A percentile compares a stretch with the other conserved stretches of the same genome.
phyloP scores from a whole-genome alignment of 2,329 filamentous ascomycete species.

The Berkeleyomyces rouxiae region DNA sequence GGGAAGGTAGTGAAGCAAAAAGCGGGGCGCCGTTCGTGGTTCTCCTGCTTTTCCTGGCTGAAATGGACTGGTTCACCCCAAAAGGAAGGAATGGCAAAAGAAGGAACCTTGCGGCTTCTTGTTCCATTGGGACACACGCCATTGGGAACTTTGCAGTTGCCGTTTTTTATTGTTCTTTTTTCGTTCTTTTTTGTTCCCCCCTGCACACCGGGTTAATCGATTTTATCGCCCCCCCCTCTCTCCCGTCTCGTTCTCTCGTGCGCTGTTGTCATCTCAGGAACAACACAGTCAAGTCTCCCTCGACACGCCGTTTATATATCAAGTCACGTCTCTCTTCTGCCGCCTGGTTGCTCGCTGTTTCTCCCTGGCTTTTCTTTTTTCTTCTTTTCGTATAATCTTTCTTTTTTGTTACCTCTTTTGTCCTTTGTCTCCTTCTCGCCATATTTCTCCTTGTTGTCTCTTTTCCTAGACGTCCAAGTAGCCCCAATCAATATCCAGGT shows the following conservation, averaged over 20 bases:
- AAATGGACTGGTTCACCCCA: too few species aligned
- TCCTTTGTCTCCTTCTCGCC: not conserved
- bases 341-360: not conserved
- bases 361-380: not conserved
- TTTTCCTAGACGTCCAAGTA: too few species aligned
- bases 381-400: not conserved
- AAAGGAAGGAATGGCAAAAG: constrained; percentile 2
- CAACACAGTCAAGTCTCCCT: too few species aligned
- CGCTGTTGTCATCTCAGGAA: too few species aligned
- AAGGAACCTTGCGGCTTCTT: not conserved
- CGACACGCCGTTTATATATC: not conserved
- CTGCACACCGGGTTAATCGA: too few species aligned
- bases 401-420: not conserved
- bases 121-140: not conserved
- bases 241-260: too few species aligned
- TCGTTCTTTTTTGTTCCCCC: not conserved
- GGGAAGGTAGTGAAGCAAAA: not conserved
- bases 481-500: too few species aligned
- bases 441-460: not conserved
- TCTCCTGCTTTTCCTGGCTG: too few species aligned
- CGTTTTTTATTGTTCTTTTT: not conserved
- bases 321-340: not conserved
- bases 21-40: not conserved
- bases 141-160: not conserved
- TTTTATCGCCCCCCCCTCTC: too few species aligned